Evolutionary conservation across 768 basidiomycete genomes (phyloP), one percentile per base, ranked within the genome.

Genomic region (Podaxis sp.): DNA sequence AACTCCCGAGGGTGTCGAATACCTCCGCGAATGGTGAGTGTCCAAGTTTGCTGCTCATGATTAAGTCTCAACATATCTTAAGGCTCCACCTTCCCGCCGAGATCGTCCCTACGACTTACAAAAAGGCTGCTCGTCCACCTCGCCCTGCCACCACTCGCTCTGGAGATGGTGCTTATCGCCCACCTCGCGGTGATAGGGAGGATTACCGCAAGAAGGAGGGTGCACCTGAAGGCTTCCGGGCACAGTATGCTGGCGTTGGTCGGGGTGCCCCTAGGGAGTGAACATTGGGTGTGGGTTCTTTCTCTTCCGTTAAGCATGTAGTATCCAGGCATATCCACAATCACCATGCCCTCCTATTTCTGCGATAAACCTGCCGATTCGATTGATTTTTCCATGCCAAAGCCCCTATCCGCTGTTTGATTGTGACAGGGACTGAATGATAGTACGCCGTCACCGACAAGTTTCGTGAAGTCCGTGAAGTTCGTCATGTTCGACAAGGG

Each of bases 21-120:
- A 91, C 80, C 91, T 98, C 76, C 90, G 96, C 66, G 94, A 96
- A 79, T 95, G 90, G 82, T 83, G 67, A 68, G 80, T 74, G 1
- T 1, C 22, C n/a, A 19, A 46, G 6, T 36, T 60, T 3, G 25
- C 22, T 55, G 12, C 55, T 4, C 58, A 36, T 11, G 19, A 52
- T 57, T 15, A 49, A 11, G 43, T 29, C 13, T 25, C 15, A 47
- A 29, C 33, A 27, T 50, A n/a, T 38, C n/a, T 33, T 7, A 66
- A 94, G 92, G 91, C 86, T 97, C 61, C 93, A 97, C 81, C 89
- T 98, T 67, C 96, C 95, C 56, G 77, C 78, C 64, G 96, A 99
- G 79, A 98, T 99, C 73, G 97, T 99, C 58, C 97, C 96, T 63
- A 81, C 93, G 61, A 99, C 97, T 65, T 94, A 96, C 86, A 97